Evolutionary conservation across 345 rosid species (phyloP), one percentile per base, ranked within the genome.

Genomic region (Salix purpurea): DNA sequence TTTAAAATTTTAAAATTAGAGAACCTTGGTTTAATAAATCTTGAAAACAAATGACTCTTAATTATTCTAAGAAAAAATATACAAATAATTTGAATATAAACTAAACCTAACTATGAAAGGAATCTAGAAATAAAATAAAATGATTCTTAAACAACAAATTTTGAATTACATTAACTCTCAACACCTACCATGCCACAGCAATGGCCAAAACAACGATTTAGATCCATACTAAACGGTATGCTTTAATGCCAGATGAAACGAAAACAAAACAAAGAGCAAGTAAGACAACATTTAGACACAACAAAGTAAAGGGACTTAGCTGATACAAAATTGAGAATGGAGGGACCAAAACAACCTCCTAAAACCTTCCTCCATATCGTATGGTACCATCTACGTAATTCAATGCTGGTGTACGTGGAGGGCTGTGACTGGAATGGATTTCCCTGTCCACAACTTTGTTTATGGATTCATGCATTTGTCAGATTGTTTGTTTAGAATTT

Each of bases 401-500:
- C 23, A 36, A 6, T 68, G 75, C 26, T 50, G 52, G 50, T 56
- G 26, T 4, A 65, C 77, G 79, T 74, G 77, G 78, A 81, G 58
- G 37, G 76, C 10, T 6, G 10, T 75, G 78, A 72, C 66, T 67
- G 84, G 78, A 81, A 78, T 73, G 70, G 61, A 44, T 40, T 78
- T 82, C 81, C 81, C 77, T 80, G 87, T 88, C 92, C 88, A 87
- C 92, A 80, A 19, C 73, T 83, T 87, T 74, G 71, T 64, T 77
- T 28, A 79, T 3, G 84, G 77, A 85, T 83, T 80, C 79, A 75
- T 78, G 69, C 15, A 37, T 7, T 23, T 71, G 73, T 81, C 84
- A 90, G 86, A 88, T 50, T 85, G 92, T 86, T 77, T 86, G 94
- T 90, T 79, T 80, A 48, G 6, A 48, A 48, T 42, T 42, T 42